Evolutionary conservation across 805 yeast genomes (phyloP), one percentile per base, ranked within the genome.

Genomic region (Zygotorulaspora sp.): DNA sequence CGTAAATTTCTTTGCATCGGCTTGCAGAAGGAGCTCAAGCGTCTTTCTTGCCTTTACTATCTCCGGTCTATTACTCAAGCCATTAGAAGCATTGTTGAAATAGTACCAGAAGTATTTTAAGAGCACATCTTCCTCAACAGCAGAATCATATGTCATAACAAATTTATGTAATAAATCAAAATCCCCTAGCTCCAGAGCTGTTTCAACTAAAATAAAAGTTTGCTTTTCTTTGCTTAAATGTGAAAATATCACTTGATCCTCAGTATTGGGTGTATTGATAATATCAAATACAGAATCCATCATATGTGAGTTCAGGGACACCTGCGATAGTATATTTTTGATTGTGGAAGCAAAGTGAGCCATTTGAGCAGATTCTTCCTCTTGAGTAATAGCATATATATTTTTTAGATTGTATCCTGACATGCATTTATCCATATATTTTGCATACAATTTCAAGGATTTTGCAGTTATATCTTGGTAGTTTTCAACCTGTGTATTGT

Each of bases 31-130:
- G 6, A 62, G 36, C 0, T 47, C 34, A 10, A 63, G 42, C 0
- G 58, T 50, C 34, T 48, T 53, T 15, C 50, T 44, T 0, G 72
- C 72, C 25, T 63, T 63, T 20, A 50, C 53, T 55, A 72, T 57
- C 14, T 65, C 66, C 4, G 71, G 71, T 36, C 68, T 53, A 3
- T 58, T 47, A 18, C 53, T 51, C 17, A 62, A 55, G 4, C 74
- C 71, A 45, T 65, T 70, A 1, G 72, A 50, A 0, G 75, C 72
- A 22, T 50, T 52, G 33, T 70, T 70, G 46, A 63, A 70, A 37
- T 65, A 66, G 22, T 58, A 57, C 67, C 74, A 66, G 38, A 70
- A 70, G 43, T 58, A 55, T 24, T 56, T 55, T 11, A 55, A 47
- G 6, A 64, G 38, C 1, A 53, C 32, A 7, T 37, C 41, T 13